Base-by-base conservation (phyloP, 495 filamentous ascomycete species). In the Podospora anserina region DNA sequence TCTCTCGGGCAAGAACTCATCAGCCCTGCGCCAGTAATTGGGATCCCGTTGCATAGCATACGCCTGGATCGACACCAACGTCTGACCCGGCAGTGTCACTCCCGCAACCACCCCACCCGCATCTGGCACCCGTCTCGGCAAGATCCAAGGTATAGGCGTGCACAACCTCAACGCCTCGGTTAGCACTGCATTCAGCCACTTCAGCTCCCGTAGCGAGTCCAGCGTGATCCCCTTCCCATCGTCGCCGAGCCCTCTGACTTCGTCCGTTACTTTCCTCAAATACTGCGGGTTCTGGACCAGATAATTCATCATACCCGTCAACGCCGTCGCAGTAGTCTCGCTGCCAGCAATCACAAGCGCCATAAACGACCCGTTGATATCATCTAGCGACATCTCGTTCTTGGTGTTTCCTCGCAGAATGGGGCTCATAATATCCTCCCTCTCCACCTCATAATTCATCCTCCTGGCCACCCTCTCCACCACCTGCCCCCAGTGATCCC, bases 241-340 rank as follows among this genome's bases (percentile, higher is more conserved):
- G 0, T 61, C 13, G 53, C 88, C 87, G 3, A 69, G 49, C n/a
- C 69, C 65, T 13, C 85, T 79, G 27, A 90, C 76, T 63, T 88
- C 87, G 1, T 67, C 5, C 1, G 68, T 63, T 1, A 87, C 73
- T 30, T 66, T 77, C 9, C 61, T 54, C 68, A 85, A 74, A n/a
- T 75, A 73, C 0, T 76, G 71, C 1, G 79, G 77, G 55, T 84
- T 70, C 5, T 77, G 76, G 16, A 84, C 75, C 0, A 89, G 80
- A 55, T 84, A 81, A 62, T 80, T 88, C 23, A 85, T 78, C 15
- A 78, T 78, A 3, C 84, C 87, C 0, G 75, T 74, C 5, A 87
- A 69, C 0, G 80, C 69, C 7, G 82, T 84, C 0, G 86, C 83
- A 3, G 84, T 86, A 0, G 86, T 89, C 71, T 89, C 87, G 71